Conservation (phyloP, 2,329 filamentous ascomycete species). For the Neurospora sp. region DNA sequence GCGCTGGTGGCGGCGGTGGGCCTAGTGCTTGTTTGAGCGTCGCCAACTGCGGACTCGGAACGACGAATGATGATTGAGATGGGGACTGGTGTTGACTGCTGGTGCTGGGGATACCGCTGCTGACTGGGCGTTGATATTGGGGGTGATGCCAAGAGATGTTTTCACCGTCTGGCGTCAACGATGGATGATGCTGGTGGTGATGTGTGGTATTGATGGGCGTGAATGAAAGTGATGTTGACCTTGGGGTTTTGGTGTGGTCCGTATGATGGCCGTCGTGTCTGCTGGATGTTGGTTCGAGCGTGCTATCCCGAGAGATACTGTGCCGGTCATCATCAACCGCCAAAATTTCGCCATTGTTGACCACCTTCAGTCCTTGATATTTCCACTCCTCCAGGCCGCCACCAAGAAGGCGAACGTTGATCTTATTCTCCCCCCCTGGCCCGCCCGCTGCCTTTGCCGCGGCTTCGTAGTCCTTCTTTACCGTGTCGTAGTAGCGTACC, state of each 20-base stretch:
- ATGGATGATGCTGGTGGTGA: not conserved
- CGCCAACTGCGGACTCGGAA: conserved; percentile 11
- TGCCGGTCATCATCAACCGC: conserved; percentile 23
- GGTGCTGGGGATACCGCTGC: not conserved
- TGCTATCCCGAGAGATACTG: conserved; percentile 19
- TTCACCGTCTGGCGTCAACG: not conserved
- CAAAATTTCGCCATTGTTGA: conserved; percentile 34
- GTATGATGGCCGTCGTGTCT: conserved; percentile 5
- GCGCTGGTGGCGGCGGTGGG: conserved; percentile 1
- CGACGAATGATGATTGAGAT: conserved; percentile 12
- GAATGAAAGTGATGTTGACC: conserved; percentile 26
- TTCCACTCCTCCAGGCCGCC: conserved; percentile 49
- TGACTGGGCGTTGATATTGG: not conserved
- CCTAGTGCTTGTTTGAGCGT: conserved; percentile 7
- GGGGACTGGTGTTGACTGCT: conserved; percentile 13
- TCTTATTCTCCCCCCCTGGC: conserved; percentile 20
- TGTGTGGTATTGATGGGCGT: conserved; percentile 28
- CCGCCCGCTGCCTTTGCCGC: conserved; percentile 2
- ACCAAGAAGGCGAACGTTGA: conserved; percentile 34
- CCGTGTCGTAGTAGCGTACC: conserved; percentile 40
- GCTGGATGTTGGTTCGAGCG: conserved; percentile 22
- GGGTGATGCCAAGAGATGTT: not conserved
- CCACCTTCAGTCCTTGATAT: conserved; percentile 27
- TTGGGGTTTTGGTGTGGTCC: conserved; percentile 19
- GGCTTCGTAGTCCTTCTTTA: conserved; percentile 38